Evolutionary conservation across 805 yeast genomes (phyloP), one percentile per base, ranked within the genome.

Genomic region (Grigorovia humatica): DNA sequence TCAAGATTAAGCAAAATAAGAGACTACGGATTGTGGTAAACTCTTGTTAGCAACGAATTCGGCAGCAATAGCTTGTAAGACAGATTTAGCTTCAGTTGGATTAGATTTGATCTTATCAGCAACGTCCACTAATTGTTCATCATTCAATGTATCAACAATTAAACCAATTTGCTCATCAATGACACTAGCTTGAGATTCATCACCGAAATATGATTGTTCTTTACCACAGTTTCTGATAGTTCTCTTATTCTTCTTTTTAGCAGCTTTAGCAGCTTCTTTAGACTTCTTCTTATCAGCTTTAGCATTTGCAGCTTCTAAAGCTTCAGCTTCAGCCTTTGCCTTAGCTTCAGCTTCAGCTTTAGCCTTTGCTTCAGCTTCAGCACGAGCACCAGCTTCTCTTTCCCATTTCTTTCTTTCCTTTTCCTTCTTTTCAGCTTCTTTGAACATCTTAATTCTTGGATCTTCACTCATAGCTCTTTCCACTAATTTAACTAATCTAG

Each of bases 401-500:
- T 93, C 98, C 98, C 98, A 91, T 74, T 91, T 93, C 78, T 77
- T 81, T 71, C 81, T 82, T 67, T 87, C 99, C 78, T 91, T 91
- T 70, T 87, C 98, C 70, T 83, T 83, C 81, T 87, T 88, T 72
- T 90, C 98, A 49, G 81, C 86, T 60, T 91, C 96, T 76, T 90
- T 91, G 83, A 90, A 90, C 66, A 78, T 66, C 74, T 83, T 88
- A 72, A 93, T 87, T 75, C 99, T 86, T 61, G 99, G 98, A 72
- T 93, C 99, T 73, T 86, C 93, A 57, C 78, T 66, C 64, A 85
- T 77, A 43, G 95, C 96, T 70, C 93, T 81, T 71, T 87, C 95
- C 50, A 93, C 91, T 53, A 88, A 73, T 64, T 85, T 88, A 59
- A 85, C 80, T 57, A 91, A 72, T 68, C 97, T 82, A 69, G 89